Percentiles rank a stretch among this genome's conserved stretches.
These are phyloP conservation scores for Arthrinium puccinioides DNA, from an alignment of 2,329 filamentous ascomycete species.

Conservation along the genomic window DNA sequence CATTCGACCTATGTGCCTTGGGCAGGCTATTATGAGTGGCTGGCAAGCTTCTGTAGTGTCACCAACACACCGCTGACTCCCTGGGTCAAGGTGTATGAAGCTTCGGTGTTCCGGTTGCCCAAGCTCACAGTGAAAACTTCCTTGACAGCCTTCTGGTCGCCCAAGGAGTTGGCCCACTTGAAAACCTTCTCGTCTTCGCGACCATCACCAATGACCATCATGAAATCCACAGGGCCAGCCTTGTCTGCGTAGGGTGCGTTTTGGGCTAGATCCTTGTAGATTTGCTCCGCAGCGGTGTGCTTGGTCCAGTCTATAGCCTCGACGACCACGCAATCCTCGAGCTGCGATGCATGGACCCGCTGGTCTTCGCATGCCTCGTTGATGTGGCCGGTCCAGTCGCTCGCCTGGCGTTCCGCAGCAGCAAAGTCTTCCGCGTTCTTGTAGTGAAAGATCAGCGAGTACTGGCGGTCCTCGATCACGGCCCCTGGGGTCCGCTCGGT, in stretches of 20 bases:
- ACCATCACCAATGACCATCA: conserved; percentile 85
- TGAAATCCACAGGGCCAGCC: conserved; percentile 61
- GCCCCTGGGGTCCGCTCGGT: conserved; percentile 82
- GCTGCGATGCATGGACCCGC: conserved; percentile 73
- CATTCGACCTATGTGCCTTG: too few species aligned
- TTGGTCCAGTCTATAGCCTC: conserved; percentile 86
- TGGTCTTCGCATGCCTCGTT: conserved; percentile 86
- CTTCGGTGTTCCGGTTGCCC: conserved; percentile 82
- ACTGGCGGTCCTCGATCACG: conserved; percentile 84
- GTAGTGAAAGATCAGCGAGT: conserved; percentile 87
- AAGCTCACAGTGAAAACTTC: conserved; percentile 81
- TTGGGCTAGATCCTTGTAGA: conserved; percentile 54
- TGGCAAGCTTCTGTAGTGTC: conserved; percentile 43
- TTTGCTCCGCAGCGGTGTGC: conserved; percentile 68
- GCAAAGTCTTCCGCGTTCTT: conserved; percentile 72
- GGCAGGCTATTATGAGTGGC: too few species aligned
- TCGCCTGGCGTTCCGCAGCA: conserved; percentile 69
- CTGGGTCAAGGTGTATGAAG: conserved; percentile 76
- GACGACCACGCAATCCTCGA: conserved; percentile 74
- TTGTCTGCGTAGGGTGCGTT: conserved; percentile 22
- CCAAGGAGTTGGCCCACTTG: conserved; percentile 81
- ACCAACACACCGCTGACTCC: conserved; percentile 74
- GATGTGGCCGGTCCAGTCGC: conserved; percentile 88
- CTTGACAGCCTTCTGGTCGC: conserved; percentile 48
- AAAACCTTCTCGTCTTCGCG: conserved; percentile 93